phyloP scores from a whole-genome alignment of 768 basidiomycete species.

The Cubamyces lactineus region DNA sequence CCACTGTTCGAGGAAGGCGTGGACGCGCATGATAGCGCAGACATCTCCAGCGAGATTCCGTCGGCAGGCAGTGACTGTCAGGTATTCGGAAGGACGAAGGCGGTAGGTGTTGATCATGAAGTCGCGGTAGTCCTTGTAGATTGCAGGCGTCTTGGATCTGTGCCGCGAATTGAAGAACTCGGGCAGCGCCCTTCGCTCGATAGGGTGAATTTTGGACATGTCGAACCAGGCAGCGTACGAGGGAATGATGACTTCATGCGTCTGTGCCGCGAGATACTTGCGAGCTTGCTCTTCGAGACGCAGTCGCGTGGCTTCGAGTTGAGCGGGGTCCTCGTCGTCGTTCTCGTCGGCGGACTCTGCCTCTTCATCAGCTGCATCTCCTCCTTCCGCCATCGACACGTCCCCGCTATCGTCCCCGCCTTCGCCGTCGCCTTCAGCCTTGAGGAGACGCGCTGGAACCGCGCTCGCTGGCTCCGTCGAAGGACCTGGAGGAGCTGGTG shows the following conservation, averaged over 20 bases:
- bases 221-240: slow-evolving; percentile 99
- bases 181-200: slow-evolving; percentile 90
- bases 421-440: slow-evolving; percentile 57
- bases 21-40: slow-evolving; percentile 97
- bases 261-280: slow-evolving; percentile 96
- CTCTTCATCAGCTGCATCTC: slow-evolving; percentile 80
- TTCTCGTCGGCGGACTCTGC: slow-evolving; percentile 77
- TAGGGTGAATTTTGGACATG: slow-evolving; percentile 89
- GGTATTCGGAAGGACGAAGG: slow-evolving; percentile 89
- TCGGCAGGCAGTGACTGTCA: slow-evolving; percentile 96
- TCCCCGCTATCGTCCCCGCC: slow-evolving; percentile 72
- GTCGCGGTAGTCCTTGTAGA: slow-evolving; percentile 99
- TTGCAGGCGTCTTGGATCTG: slow-evolving; percentile 91
- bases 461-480: slow-evolving; percentile 39
- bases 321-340: slow-evolving; percentile 85
- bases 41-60: slow-evolving; percentile 97
- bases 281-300: slow-evolving; percentile 85
- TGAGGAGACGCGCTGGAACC: slow-evolving; percentile 41
- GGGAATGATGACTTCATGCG: slow-evolving; percentile 95
- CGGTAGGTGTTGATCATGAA: slow-evolving; percentile 99
- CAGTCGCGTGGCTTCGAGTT: slow-evolving; percentile 77
- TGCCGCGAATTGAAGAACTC: slow-evolving; percentile 99
- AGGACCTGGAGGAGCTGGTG: slow-evolving; percentile 40
- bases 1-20: slow-evolving; percentile 99
- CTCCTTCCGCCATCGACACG: slow-evolving; percentile 82